phyloP scores from a whole-genome alignment of 2,329 filamentous ascomycete species.

The Xylaria polymorpha region DNA sequence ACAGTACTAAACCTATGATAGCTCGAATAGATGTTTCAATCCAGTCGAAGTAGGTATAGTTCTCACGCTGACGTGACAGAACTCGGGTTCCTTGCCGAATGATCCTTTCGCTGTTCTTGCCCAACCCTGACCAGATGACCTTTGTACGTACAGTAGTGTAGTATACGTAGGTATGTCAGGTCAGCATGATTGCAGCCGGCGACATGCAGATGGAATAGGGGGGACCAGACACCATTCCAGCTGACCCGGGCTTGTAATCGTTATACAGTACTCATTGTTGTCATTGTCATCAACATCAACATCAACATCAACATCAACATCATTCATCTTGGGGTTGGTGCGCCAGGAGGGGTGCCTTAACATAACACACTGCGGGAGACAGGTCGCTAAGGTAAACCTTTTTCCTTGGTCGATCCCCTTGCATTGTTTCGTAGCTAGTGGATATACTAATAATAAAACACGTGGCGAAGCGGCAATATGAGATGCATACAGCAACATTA shows the following conservation, averaged over 20 bases:
- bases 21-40: constrained; percentile 17
- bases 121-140: constrained; percentile 24
- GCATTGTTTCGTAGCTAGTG: constrained; percentile 13
- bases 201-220: constrained; percentile 22
- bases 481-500: constrained; percentile 27
- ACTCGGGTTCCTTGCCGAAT: constrained; percentile 28
- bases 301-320: not conserved
- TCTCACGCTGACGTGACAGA: constrained; percentile 32
- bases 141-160: too few species aligned
- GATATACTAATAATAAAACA: constrained; percentile 33
- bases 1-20: constrained; percentile 14
- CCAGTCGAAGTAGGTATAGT: constrained; percentile 27
- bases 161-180: too few species aligned
- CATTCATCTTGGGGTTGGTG: not conserved
- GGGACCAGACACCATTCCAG: constrained; percentile 3
- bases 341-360: not conserved
- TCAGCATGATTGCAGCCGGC: constrained; percentile 28
- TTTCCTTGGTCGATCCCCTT: not conserved
- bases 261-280: not conserved
- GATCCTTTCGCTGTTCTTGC: constrained; percentile 29
- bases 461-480: constrained; percentile 35
- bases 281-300: not conserved
- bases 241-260: not conserved
- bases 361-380: not conserved
- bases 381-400: constrained; percentile 3